Evolutionary conservation across 2,329 filamentous ascomycete species (phyloP), one percentile per base, ranked within the genome.

Genomic region (Thielaviopsis punctulata): DNA sequence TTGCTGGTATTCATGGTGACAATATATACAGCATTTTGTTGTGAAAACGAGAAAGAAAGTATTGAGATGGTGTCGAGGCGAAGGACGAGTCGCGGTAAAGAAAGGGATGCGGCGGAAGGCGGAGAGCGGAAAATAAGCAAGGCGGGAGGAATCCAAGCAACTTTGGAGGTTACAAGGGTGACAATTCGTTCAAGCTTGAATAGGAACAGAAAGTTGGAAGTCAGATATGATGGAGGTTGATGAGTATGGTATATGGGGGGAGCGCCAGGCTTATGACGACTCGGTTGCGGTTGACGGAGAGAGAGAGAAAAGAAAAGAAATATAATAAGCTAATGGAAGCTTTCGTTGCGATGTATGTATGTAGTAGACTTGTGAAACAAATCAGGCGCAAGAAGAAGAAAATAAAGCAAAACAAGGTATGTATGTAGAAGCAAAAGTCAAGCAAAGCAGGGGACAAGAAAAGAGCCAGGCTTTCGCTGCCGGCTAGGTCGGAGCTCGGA

Each of bases 11-110:
- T 52, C 48, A 54, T 49, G 41, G 39, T 44, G 24, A 44, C 23
- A 18, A 41, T 45, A 54, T 53, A 53, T 52, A 51, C 21, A 48
- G 52, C 55, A 52, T 53, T 39, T 43, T 54, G 52, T 47, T 41
- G 49, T 30, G 27, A 22, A 22, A 46, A 22, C 18, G 19, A 22
- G 22, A 44, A 27, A 19, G 39, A 36, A 22, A 49, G 23, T n/a
- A 49, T 33, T 13, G 48, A 30, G 27, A 21, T 25, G 18, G n/a
- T 19, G 18, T 44, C 18, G 24, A 22, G 25, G 47, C 15, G 23
- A 7, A 21, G 30, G 21, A 15, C 15, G 9, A 24, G 27, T 49
- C 22, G 36, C 39, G 18, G 21, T n/a, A 22, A 21, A 46, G 45
- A 23, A 49, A 36, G 30, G 30, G 30, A 36, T 12, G 30, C 30